Conservation (phyloP, 164 flowering plant species). For the Umbellularia californica region DNA sequence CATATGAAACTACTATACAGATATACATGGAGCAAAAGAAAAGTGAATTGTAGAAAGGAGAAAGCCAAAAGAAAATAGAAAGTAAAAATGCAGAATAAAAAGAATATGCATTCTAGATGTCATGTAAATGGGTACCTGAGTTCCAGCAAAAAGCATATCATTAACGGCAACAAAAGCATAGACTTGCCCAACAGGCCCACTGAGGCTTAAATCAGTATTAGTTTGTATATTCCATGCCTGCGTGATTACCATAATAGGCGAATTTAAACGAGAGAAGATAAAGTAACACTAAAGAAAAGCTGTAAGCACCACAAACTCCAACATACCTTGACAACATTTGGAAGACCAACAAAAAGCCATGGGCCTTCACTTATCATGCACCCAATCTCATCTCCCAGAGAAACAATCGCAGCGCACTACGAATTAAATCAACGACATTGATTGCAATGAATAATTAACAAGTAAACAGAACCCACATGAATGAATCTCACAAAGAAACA, state of each 20-base stretch:
- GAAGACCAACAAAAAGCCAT: constrained; percentile 87
- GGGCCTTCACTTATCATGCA: constrained; percentile 96
- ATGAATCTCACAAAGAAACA: neutral
- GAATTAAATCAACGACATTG: neutral
- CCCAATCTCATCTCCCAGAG: constrained; percentile 81
- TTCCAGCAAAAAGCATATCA: constrained; percentile 87
- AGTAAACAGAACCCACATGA: constrained; percentile 4
- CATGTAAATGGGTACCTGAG: constrained; percentile 48
- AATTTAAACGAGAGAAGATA: constrained; percentile 3
- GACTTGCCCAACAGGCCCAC: constrained; percentile 93
- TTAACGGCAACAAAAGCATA: constrained; percentile 74
- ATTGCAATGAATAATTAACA: too few relatives aligned
- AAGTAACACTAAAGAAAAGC: neutral
- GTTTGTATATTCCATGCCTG: constrained; percentile 89
- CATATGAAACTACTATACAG: neutral
- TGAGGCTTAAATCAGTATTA: constrained; percentile 48
- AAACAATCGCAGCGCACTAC: constrained; percentile 61
- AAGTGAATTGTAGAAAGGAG: too few relatives aligned
- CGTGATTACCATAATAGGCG: constrained; percentile 12
- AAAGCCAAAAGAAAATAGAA: too few relatives aligned
- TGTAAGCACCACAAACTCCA: too few relatives aligned
- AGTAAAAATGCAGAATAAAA: too few relatives aligned
- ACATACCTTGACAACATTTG: constrained; percentile 75
- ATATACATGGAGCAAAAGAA: neutral
- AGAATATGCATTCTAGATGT: neutral